Conservation (phyloP, 306 rosid species). For the Cucurbita maxima region DNA sequence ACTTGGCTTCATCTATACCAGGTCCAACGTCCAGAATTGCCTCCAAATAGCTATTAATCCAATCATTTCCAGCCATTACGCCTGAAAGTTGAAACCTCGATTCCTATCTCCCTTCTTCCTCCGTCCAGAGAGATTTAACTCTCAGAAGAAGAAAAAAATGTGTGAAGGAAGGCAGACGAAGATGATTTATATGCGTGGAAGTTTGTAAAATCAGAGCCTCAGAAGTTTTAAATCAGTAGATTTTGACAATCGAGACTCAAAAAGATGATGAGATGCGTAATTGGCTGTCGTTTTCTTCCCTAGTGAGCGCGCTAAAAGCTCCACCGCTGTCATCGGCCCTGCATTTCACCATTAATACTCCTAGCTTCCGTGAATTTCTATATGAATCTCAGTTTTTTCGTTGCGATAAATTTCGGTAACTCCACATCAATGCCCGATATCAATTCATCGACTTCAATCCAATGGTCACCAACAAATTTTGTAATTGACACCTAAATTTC, state of each 20-base stretch:
- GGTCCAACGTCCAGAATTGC: constrained; percentile 95
- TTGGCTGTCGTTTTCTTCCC: background rate
- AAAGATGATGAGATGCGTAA: background rate
- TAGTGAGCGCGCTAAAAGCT: background rate
- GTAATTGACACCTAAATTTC: background rate
- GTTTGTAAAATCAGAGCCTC: background rate
- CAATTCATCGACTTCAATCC: background rate
- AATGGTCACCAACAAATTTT: too few species aligned
- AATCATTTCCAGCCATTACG: constrained; percentile 82
- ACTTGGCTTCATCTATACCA: constrained; percentile 58
- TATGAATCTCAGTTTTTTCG: background rate
- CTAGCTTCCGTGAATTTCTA: background rate
- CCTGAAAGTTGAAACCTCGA: background rate
- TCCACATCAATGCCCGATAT: background rate
- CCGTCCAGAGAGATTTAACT: background rate
- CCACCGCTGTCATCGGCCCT: background rate
- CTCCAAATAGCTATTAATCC: constrained; percentile 89
- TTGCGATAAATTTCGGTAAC: background rate
- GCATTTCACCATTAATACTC: background rate
- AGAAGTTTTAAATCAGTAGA: background rate
- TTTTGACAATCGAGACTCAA: background rate
- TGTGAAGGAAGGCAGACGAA: background rate
- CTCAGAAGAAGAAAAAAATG: background rate
- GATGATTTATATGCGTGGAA: background rate
- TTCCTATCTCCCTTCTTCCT: background rate